Evolutionary conservation across 2,329 filamentous ascomycete species (phyloP), one percentile per base, ranked within the genome.

Genomic region (Ambrosiella cleistominuta): DNA sequence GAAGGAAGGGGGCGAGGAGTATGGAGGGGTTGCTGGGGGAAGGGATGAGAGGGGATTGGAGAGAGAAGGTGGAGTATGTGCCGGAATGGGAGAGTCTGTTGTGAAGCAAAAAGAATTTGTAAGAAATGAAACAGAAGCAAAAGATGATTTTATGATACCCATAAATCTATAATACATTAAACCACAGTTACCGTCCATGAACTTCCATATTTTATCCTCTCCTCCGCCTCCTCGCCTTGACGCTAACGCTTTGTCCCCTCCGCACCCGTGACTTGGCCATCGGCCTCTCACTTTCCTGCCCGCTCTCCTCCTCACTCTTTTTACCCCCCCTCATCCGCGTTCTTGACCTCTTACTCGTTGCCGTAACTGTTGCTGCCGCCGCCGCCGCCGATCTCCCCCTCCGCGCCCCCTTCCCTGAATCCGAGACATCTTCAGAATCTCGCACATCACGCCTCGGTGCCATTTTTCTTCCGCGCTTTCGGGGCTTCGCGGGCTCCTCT

Each of bases 371-470:
- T 11, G 19, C 47, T 15, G 47, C 19, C 27, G 19, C 47, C 17
- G 47, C 47, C 8, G 47, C 47, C 4, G 44, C 44, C 15, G 38
- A 11, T 27, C 58, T 35, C 7, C 49, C 11, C 15, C 49, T 60
- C 12, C 55, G 69, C 60, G 68, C 61, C 58, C 69, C 65, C 57
- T 70, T 72, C 55, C 71, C 72, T 57, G 70, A 67, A 40, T 70
- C 69, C n/a, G 70, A 74, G 50, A 72, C 71, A 45, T 72, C 71
- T 62, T 78, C 75, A 0, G 75, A 76, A 58, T 77, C 75, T 2
- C 76, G 75, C n/a, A 77, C 62, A 61, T n/a, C 64, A 15, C 47
- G 27, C 3, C 47, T 51, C 13, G n/a, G 19, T 17, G n/a, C 35
- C 27, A 27, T 8, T 36, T 51, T 51, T n/a, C 47, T 38, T 7